These are phyloP conservation scores for Suhomyces prunicola DNA, from an alignment of 805 yeast species.

Conservation along the genomic window DNA sequence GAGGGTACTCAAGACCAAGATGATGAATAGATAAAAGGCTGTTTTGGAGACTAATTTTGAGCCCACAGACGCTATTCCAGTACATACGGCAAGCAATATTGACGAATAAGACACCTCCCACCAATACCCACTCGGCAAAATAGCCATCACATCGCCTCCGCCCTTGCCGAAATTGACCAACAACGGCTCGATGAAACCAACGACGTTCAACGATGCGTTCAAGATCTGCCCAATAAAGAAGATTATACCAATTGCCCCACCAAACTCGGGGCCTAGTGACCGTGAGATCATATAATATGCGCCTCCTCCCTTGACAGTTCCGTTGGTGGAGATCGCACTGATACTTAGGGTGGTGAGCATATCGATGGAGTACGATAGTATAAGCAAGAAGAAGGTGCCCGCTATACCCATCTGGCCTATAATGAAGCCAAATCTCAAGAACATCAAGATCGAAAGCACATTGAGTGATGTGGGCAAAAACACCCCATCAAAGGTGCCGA, in stretches of 20 bases:
- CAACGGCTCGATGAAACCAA: constrained; percentile 91
- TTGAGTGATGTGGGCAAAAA: constrained; percentile 91
- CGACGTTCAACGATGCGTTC: constrained; percentile 89
- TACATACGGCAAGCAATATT: constrained; percentile 62
- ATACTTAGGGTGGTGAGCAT: constrained; percentile 83
- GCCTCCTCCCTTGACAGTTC: constrained; percentile 97
- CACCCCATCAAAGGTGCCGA: constrained; percentile 85
- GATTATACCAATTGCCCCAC: constrained; percentile 94
- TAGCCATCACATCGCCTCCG: constrained; percentile 51
- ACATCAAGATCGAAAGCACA: constrained; percentile 92
- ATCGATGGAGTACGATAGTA: constrained; percentile 76
- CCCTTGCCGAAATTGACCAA: constrained; percentile 68
- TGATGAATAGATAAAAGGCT: constrained; percentile 67
- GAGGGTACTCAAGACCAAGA: constrained; percentile 66
- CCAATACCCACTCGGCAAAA: constrained; percentile 70
- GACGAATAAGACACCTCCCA: constrained; percentile 74
- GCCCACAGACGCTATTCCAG: constrained; percentile 76
- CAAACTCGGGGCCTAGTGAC: constrained; percentile 95
- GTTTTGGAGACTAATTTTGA: constrained; percentile 78
- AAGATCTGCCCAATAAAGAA: constrained; percentile 93
- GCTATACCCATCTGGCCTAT: constrained; percentile 90
- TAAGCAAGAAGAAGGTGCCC: constrained; percentile 66
- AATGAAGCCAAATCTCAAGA: constrained; percentile 90
- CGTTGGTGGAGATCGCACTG: constrained; percentile 96
- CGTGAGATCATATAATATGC: constrained; percentile 97